Evolutionary conservation across 2,329 filamentous ascomycete genomes (phyloP).

Genomic region (Plectosphaerella sp.): DNA sequence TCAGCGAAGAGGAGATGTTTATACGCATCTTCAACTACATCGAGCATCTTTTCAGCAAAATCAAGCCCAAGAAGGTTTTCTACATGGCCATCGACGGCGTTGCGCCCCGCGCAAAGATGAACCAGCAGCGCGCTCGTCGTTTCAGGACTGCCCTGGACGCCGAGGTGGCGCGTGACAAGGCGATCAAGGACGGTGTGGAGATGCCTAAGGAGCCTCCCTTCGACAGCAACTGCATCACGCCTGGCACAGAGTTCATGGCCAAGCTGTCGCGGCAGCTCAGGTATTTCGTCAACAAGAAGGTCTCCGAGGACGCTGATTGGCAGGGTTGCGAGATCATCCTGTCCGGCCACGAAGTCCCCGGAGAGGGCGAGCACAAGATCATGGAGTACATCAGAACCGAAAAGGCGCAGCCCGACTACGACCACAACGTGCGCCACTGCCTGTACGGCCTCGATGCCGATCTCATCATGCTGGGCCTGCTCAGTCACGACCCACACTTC

Average conservation of each 20-base stretch:
- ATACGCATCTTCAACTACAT: constrained; percentile 99
- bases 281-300: constrained; percentile 98
- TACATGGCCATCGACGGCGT: constrained; percentile 99
- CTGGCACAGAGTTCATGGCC: constrained; percentile 95
- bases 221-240: constrained; percentile 98
- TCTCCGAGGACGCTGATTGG: constrained; percentile 96
- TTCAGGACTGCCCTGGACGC: constrained; percentile 92
- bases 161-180: constrained; percentile 88
- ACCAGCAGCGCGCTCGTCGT: constrained; percentile 91
- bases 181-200: constrained; percentile 80
- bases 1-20: constrained; percentile 99
- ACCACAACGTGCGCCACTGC: constrained; percentile 91
- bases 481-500: constrained; percentile 98
- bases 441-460: constrained; percentile 96
- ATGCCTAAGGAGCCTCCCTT: constrained; percentile 95
- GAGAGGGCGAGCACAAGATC: constrained; percentile 98
- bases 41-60: constrained; percentile 96
- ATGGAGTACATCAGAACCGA: constrained; percentile 99
- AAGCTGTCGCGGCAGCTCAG: constrained; percentile 90
- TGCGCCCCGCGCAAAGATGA: constrained; percentile 98
- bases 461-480: constrained; percentile 94
- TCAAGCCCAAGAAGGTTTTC: constrained; percentile 96
- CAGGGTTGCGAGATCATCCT: constrained; percentile 94
- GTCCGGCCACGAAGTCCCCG: constrained; percentile 95
- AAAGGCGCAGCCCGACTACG: constrained; percentile 90